Percentiles rank a stretch among this genome's conserved stretches.
Evolutionary conservation across 768 basidiomycete genomes (phyloP).

Genomic region (Lyophyllum shimeji): DNA sequence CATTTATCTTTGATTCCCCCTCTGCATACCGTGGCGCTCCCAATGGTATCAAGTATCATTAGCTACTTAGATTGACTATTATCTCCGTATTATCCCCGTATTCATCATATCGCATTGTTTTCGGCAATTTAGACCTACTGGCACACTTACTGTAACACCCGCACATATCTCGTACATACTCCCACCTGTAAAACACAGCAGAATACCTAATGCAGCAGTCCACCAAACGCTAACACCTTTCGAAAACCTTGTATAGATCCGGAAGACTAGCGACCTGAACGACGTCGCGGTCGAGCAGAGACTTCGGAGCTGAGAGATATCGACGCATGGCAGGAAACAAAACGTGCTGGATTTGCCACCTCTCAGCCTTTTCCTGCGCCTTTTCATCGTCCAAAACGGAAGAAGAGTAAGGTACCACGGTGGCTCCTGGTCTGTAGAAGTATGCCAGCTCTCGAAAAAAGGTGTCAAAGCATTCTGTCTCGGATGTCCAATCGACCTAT

Average conservation of each 20-base stretch:
- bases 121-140: slow-evolving; percentile 12
- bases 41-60: slow-evolving; percentile 44
- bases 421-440: slow-evolving; percentile 79
- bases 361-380: slow-evolving; percentile 54
- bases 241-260: slow-evolving; percentile 92
- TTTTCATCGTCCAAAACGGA: slow-evolving; percentile 29
- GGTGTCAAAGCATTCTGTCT: slow-evolving; percentile 80
- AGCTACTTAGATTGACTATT: slow-evolving; percentile 12
- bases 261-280: slow-evolving; percentile 89
- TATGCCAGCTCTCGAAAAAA: slow-evolving; percentile 89
- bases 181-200: slow-evolving; percentile 15
- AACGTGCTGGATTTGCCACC: slow-evolving; percentile 90
- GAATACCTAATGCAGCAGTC: slow-evolving; percentile 12
- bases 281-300: slow-evolving; percentile 69
- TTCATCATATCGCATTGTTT: slow-evolving; percentile 16
- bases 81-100: neutral
- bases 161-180: slow-evolving; percentile 14
- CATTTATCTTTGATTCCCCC: slow-evolving; percentile 63
- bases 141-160: slow-evolving; percentile 20
- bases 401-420: slow-evolving; percentile 14
- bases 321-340: slow-evolving; percentile 84
- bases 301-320: slow-evolving; percentile 69
- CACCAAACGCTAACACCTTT: slow-evolving; percentile 63
- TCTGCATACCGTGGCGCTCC: slow-evolving; percentile 42
- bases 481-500: slow-evolving; percentile 87